phyloP scores from a whole-genome alignment of 228 moss, liverwort and hornwort genomes.

The Sphagnum magellanicum region DNA sequence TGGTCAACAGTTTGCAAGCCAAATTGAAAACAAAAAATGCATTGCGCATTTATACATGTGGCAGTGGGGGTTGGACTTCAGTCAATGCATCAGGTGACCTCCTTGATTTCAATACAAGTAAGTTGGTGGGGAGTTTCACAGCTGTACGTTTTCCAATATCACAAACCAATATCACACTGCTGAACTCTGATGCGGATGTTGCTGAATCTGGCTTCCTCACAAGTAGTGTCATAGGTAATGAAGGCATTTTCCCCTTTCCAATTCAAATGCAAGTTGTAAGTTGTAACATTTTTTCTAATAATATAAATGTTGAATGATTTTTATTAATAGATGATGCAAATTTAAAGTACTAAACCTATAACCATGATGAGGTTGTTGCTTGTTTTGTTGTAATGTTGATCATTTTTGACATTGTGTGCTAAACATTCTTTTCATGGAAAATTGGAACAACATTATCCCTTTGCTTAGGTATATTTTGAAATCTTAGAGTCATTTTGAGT shows the following conservation, averaged over 20 bases:
- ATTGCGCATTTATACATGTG: conserved; percentile 21
- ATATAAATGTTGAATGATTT: too few relatives aligned
- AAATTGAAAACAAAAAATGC: conserved; percentile 8
- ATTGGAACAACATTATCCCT: too few relatives aligned
- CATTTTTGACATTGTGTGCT: too few relatives aligned
- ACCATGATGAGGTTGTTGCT: too few relatives aligned
- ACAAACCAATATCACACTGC: conserved; percentile 1
- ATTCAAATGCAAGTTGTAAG: too few relatives aligned
- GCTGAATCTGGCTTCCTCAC: conserved; percentile 5
- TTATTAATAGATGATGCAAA: too few relatives aligned
- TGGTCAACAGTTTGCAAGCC: conserved; percentile 22
- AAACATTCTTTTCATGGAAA: too few relatives aligned
- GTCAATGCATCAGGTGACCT: conserved; percentile 4
- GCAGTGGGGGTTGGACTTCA: conserved; percentile 4
- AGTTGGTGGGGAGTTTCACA: conserved; percentile 3
- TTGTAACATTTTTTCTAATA: too few relatives aligned
- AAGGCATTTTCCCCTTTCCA: background rate
- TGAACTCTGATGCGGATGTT: conserved; percentile 7
- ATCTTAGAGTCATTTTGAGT: too few relatives aligned
- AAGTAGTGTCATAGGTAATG: conserved; percentile 10
- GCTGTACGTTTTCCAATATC: background rate
- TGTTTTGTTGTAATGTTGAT: too few relatives aligned
- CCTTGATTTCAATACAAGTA: background rate
- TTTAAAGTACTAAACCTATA: too few relatives aligned
- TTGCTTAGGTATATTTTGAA: too few relatives aligned